Base-by-base conservation (phyloP, 2,329 filamentous ascomycete genomes). In the Talaromyces sp. region DNA sequence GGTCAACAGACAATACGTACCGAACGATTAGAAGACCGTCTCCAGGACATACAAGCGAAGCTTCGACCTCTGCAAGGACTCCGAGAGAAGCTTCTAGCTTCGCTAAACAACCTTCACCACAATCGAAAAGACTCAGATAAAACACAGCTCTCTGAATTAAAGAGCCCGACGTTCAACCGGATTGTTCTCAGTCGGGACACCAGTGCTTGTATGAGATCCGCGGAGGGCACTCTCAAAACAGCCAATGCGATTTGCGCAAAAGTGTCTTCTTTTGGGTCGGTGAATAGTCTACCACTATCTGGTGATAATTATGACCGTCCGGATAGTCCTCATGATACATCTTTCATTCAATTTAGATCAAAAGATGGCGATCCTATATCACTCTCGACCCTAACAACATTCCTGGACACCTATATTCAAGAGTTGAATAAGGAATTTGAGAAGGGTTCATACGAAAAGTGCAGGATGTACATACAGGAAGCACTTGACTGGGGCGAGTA, bases 401-500 rank as follows among this genome's bases (percentile, higher is more conserved):
- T 66, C 9, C 24, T 66, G 14, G 61, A 64, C 22, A 24, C 22
- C n/a, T 60, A 60, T 35, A 60, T 66, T 33, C 37, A 31, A 3
- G 43, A 60, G 9, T 47, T 56, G 14, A 59, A 60, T 2, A 9
- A 64, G 45, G 43, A 60, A 14, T 50, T 61, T 11, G 37, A 60
- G 13, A n/a, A 41, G n/a, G 45, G 37, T 10, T 11, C n/a, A 3
- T 63, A 63, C 19, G 43, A 45, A 16, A 39, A 66, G 24, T 64
- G 65, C 39, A 56, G 64, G 27, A 47, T 19, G 43, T 59, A 63
- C 19, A 33, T 66, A 31, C 22, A 60, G 1, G 16, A 24, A 16
- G 65, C 65, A 59, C 63, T 66, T 19, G 14, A 66, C n/a, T 43
- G 27, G 14, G 65, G 65, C 14, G 39, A 47, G 13, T 24, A 35